A percentile compares a stretch with the other conserved stretches of the same genome.
These are phyloP conservation scores for Eucalyptus marginata DNA, from an alignment of 345 rosid genomes.

Conservation along the genomic window DNA sequence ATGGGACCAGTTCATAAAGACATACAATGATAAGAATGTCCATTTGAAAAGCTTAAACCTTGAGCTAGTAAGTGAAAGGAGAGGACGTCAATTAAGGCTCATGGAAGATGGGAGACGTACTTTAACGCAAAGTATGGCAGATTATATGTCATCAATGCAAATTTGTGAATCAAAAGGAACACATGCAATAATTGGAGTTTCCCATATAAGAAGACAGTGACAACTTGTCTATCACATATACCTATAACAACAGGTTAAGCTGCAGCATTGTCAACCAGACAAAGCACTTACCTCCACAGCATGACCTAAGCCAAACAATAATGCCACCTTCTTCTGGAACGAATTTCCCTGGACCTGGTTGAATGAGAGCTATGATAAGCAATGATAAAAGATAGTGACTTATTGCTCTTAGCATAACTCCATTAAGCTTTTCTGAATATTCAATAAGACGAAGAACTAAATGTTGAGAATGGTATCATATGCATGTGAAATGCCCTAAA, in stretches of 20 bases:
- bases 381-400: background rate
- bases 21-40: background rate
- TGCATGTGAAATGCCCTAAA: background rate
- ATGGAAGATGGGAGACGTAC: background rate
- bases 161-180: background rate
- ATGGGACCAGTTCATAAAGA: background rate
- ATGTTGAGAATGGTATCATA: background rate
- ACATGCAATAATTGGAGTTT: background rate
- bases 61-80: background rate
- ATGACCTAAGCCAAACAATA: slow-evolving; percentile 68
- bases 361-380: background rate
- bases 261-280: background rate
- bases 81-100: background rate
- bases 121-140: background rate
- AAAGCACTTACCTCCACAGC: slow-evolving; percentile 50
- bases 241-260: background rate
- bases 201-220: background rate
- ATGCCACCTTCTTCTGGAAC: slow-evolving; percentile 79
- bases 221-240: background rate
- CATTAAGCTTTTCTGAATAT: background rate
- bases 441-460: background rate
- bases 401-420: background rate
- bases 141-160: background rate
- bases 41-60: background rate
- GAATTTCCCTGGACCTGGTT: slow-evolving; percentile 89